phyloP scores from a whole-genome alignment of 345 rosid species.

The Turritis glabra region DNA sequence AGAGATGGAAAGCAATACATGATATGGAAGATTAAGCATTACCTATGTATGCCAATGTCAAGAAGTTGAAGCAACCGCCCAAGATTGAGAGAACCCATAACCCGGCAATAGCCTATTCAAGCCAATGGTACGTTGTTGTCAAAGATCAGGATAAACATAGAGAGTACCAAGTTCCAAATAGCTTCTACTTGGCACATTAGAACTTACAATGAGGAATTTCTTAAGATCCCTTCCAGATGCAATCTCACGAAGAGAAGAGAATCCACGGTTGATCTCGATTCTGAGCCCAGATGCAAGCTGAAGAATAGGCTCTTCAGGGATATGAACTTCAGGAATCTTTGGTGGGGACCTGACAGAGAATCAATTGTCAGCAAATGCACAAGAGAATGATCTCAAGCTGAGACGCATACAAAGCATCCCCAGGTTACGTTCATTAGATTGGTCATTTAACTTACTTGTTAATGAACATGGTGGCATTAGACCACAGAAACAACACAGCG shows the following conservation, averaged over 20 bases:
- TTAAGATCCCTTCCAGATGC: slow-evolving; percentile 96
- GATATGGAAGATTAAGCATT: background rate
- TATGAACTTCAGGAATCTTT: slow-evolving; percentile 68
- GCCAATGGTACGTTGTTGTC: background rate
- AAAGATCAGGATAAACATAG: background rate
- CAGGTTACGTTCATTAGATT: too few relatives aligned
- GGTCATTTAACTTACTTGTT: slow-evolving; percentile 61
- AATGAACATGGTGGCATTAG: slow-evolving; percentile 83
- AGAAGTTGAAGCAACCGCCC: slow-evolving; percentile 71
- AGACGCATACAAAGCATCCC: background rate
- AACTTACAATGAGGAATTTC: slow-evolving; percentile 84
- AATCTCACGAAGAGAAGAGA: slow-evolving; percentile 67
- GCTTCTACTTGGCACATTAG: background rate
- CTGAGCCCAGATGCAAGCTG: slow-evolving; percentile 72
- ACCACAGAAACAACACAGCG: slow-evolving; percentile 82
- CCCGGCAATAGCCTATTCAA: slow-evolving; percentile 65
- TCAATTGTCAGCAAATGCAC: slow-evolving; percentile 46
- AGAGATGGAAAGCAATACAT: background rate
- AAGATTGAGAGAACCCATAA: slow-evolving; percentile 70
- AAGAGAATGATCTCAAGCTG: slow-evolving; percentile 31
- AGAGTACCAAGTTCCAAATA: background rate
- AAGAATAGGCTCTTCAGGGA: slow-evolving; percentile 78
- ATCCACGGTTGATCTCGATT: slow-evolving; percentile 65
- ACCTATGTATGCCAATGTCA: slow-evolving; percentile 82
- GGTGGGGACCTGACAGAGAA: slow-evolving; percentile 60